Conservation (phyloP, 2,329 filamentous ascomycete species). For the Aspergillus floridensis region DNA sequence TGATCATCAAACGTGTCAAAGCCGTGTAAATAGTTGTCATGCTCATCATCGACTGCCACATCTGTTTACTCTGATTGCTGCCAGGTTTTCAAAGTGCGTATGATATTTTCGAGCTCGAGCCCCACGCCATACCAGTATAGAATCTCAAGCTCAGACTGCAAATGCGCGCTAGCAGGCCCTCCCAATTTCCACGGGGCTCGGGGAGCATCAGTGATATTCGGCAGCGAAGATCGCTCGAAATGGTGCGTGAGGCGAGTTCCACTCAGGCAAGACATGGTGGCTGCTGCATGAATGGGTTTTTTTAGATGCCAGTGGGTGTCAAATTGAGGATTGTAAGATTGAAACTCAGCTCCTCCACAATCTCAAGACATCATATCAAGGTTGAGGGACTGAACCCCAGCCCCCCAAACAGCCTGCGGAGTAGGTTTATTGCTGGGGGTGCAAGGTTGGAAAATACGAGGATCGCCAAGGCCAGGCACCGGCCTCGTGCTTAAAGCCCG, state of each 20-base stretch:
- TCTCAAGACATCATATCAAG: too few species aligned
- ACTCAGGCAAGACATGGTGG: not conserved
- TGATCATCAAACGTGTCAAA: slow-evolving; percentile 43
- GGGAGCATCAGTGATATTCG: not conserved
- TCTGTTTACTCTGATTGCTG: slow-evolving; percentile 22
- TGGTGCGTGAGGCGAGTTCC: not conserved
- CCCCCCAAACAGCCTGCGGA: not conserved
- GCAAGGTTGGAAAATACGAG: not conserved
- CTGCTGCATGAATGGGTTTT: not conserved
- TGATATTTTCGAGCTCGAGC: slow-evolving; percentile 35
- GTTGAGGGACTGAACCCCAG: not conserved
- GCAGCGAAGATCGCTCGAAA: not conserved
- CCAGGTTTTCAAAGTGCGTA: slow-evolving; percentile 37
- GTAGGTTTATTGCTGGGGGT: not conserved
- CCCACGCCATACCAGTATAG: slow-evolving; percentile 42
- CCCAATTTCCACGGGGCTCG: slow-evolving; percentile 8
- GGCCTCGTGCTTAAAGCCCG: not conserved
- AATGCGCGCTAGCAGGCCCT: slow-evolving; percentile 12
- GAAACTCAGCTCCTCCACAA: not conserved
- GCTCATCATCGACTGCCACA: slow-evolving; percentile 25
- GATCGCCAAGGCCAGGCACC: not conserved
- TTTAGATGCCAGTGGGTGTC: too few species aligned
- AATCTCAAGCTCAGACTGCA: slow-evolving; percentile 26
- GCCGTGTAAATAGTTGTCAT: slow-evolving; percentile 33
- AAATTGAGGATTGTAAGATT: not conserved